phyloP scores from a whole-genome alignment of 2,329 filamentous ascomycete genomes.

The Purpureocillium takamizusanense region DNA sequence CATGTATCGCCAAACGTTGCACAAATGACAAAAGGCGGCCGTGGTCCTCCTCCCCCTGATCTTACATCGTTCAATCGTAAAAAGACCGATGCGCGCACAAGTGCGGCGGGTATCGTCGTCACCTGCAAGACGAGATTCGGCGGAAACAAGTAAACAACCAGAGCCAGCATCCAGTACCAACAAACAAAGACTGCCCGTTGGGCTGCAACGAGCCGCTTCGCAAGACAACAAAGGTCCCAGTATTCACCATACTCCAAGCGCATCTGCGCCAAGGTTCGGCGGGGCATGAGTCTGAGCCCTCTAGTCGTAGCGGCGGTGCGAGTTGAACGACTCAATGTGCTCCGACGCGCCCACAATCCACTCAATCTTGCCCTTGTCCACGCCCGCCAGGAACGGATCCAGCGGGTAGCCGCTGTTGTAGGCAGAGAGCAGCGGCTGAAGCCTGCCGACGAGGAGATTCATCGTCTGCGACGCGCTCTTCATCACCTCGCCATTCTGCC shows the following conservation, averaged over 20 bases:
- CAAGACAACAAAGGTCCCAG: not conserved
- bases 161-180: not conserved
- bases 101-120: not conserved
- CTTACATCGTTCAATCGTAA: conserved; percentile 1
- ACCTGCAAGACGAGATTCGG: too few relatives aligned
- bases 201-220: not conserved
- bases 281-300: too few relatives aligned
- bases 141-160: too few relatives aligned
- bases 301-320: conserved; percentile 19
- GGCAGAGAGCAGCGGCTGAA: conserved; percentile 22
- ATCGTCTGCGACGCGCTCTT: conserved; percentile 29
- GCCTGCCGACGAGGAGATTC: conserved; percentile 24
- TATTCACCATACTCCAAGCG: conserved; percentile 5
- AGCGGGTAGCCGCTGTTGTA: conserved; percentile 27
- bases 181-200: not conserved
- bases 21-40: not conserved
- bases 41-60: not conserved
- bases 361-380: conserved; percentile 28
- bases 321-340: conserved; percentile 22
- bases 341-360: conserved; percentile 28
- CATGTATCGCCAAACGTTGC: not conserved
- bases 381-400: conserved; percentile 27
- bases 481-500: conserved; percentile 25
- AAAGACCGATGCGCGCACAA: too few relatives aligned
- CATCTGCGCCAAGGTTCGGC: not conserved